phyloP scores from a whole-genome alignment of 148 eudicot genomes.

The Rhododendron griersonianum region DNA sequence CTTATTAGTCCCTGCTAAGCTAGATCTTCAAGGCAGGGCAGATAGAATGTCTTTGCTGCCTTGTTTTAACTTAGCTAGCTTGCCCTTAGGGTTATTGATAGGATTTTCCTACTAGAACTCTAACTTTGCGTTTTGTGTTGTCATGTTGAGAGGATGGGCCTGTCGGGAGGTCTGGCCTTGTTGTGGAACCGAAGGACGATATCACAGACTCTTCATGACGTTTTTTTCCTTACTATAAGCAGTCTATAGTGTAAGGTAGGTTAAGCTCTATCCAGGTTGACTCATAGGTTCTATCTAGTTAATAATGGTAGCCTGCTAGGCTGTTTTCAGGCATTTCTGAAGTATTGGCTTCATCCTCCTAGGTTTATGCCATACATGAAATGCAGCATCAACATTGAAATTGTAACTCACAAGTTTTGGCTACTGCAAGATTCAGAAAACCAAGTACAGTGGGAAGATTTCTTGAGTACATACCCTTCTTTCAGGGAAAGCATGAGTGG shows the following conservation, averaged over 20 bases:
- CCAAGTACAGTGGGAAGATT: background rate
- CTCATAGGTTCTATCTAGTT: background rate
- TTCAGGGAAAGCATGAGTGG: slow-evolving; percentile 70
- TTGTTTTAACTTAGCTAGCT: background rate
- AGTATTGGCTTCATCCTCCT: background rate
- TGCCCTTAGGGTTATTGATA: background rate
- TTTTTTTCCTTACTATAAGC: too few relatives aligned
- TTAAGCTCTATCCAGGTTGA: background rate
- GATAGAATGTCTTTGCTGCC: background rate
- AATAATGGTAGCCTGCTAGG: too few relatives aligned
- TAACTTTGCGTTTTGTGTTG: background rate
- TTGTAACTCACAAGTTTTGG: background rate
- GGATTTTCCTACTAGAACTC: background rate
- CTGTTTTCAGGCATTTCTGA: background rate
- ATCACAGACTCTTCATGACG: too few relatives aligned
- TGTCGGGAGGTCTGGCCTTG: background rate
- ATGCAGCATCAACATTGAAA: background rate
- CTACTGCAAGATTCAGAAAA: background rate
- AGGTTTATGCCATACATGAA: background rate
- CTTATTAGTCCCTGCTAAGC: too few relatives aligned
- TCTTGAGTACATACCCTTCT: slow-evolving; percentile 60
- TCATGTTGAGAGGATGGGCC: background rate
- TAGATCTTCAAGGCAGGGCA: background rate
- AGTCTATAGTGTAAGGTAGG: background rate
- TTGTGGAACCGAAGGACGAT: too few relatives aligned